Evolutionary conservation across 2,329 filamentous ascomycete species (phyloP), one percentile per base, ranked within the genome.

Genomic region (Ophiostoma australiae): DNA sequence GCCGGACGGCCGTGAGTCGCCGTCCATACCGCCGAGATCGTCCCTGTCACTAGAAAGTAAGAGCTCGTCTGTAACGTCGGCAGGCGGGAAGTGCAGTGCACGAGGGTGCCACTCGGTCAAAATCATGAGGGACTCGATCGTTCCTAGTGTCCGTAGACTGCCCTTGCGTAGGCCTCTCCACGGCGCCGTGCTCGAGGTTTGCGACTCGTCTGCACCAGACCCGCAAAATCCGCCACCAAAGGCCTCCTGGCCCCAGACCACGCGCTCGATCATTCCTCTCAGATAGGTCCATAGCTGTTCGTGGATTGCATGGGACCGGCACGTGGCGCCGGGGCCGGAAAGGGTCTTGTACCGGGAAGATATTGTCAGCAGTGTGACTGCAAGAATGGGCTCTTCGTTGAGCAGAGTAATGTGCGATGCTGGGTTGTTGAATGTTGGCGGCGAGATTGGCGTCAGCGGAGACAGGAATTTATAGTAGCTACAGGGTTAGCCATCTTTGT

Each of bases 91-190:
- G 79, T 98, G 94, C 72, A 99, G 84, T 20, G 94, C 94, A 6
- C 94, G 89, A 4, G 95, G 95, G 79, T 98, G 94, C 94, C 95
- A 99, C 77, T 99, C 95, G 0, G 94, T 98, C 65, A 99, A 83
- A 35, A 99, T 90, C 84, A 99, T 89, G 41, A 99, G 82, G 44
- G 93, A 96, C 81, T 99, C 95, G 35, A 99, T 93, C 0, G 94
- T 97, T 20, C 95, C 95, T 3, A 99, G 82, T 0, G 94, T 97
- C 69, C 95, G 87, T 70, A 98, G 82, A 75, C 94, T 95, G 27
- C 91, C 91, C 77, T 91, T 91, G 71, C 88, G 79, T 81, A 93
- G 77, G 80, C 89, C 85, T 82, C 90, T 83, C 87, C 91, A 86
- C 67, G 90, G 84, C 73, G 90, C 88, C 4, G 89, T 91, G 78